Percentiles rank a stretch among this genome's conserved stretches.
Conservation (phyloP, 192 early-diverging fungal species). For the Gamsiella multidivaricata region DNA sequence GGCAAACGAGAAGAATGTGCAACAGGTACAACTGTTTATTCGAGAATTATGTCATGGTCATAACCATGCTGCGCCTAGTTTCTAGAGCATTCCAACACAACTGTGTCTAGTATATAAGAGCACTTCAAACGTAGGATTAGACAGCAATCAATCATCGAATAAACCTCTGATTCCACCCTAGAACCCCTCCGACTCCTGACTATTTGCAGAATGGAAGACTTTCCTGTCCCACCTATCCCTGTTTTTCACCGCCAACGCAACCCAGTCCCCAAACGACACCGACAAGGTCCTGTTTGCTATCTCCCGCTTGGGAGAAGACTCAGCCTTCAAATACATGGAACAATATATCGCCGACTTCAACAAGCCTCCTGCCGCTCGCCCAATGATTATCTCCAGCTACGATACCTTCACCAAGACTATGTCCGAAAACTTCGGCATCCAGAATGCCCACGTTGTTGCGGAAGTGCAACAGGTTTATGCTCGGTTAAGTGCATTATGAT, state of each 20-base stretch:
- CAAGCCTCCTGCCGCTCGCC: neutral
- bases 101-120: too few species aligned
- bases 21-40: too few species aligned
- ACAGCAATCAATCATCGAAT: too few species aligned
- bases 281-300: slow-evolving; percentile 10
- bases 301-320: slow-evolving; percentile 2
- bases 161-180: too few species aligned
- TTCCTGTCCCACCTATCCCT: neutral
- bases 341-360: neutral
- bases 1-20: slow-evolving; percentile 24
- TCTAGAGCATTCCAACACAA: too few species aligned
- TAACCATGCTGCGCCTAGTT: too few species aligned
- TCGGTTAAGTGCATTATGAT: too few species aligned
- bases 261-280: neutral
- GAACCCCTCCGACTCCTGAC: too few species aligned
- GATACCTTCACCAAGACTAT: neutral
- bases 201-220: slow-evolving; percentile 23
- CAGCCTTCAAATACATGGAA: slow-evolving; percentile 10
- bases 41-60: too few species aligned
- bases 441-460: neutral
- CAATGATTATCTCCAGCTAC: neutral
- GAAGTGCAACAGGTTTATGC: neutral
- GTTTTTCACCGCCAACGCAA: neutral
- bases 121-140: too few species aligned
- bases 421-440: slow-evolving; percentile 1